Base-by-base conservation (phyloP, 1,284 basidiomycete species). In the Mycena sp. region DNA sequence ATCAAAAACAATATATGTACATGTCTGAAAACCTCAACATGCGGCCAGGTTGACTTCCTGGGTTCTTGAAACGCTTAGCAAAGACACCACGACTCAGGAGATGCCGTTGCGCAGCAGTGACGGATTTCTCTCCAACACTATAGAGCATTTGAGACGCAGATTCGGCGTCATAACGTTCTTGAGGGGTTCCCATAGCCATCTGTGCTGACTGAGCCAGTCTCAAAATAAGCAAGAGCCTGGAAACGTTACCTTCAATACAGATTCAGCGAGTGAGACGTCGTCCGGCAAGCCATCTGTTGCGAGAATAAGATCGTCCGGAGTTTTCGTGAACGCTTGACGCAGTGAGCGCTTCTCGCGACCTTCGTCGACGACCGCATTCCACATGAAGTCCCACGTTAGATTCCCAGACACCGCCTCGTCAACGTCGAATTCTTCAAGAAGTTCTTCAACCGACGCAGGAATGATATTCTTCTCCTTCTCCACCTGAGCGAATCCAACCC, bases 151-250 rank as follows among this genome's bases (percentile, higher is more conserved):
- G 68, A 0, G 86, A 79, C 1, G 87, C 94, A 14, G 72, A 72
- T 10, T 86, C 83, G 2, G 85, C 74, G 61, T 89, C 80, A 72
- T 95, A 96, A 6, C 76, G 77, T 53, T 89, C 89, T 61, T 81
- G 79, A 0, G 91, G 87, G 1, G 89, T 90, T 3, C 90, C 87
- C 43, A 95, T 81, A 4, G 87, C 84, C 89, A 95, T 91, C 94
- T 94, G 68, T 14, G 57, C 44, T 16, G n/a, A 26, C 14, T 64
- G 59, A 66, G 63, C 30, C 29, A 19, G 59, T 32, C 23, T 43
- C 29, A 9, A 35, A 50, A 26, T 21, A 19, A 17, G 3, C 2
- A 21, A 45, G 29, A 50, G 26, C 10, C 58, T 41, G 41, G 38
- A 23, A 28, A 50, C n/a, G 60, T 62, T 69, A 90, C 93, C 86